These are phyloP conservation scores for Tolypocladium tropicale DNA, from an alignment of 2,329 filamentous ascomycete species.

Conservation along the genomic window DNA sequence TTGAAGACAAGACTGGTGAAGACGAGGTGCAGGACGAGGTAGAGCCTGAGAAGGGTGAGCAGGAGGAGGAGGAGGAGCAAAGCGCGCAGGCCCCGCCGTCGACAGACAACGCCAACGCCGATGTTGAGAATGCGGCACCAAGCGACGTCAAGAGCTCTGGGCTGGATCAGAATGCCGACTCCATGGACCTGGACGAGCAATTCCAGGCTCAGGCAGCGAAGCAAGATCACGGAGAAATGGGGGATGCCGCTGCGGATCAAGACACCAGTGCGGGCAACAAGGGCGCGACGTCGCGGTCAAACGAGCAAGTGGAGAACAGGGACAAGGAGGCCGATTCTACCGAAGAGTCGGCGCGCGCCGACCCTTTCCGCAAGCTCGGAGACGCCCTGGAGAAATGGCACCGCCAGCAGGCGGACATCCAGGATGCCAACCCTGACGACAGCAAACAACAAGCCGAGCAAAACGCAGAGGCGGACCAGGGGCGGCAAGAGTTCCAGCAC, in stretches of 20 bases:
- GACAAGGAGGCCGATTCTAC: slow-evolving; percentile 31
- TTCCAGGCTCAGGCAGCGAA: slow-evolving; percentile 51
- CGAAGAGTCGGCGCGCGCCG: slow-evolving; percentile 34
- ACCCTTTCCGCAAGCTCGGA: slow-evolving; percentile 89
- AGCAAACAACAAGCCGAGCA: slow-evolving; percentile 36
- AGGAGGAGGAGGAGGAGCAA: slow-evolving; percentile 23
- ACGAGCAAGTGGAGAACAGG: slow-evolving; percentile 37
- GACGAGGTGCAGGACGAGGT: slow-evolving; percentile 40
- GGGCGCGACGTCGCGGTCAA: slow-evolving; percentile 39
- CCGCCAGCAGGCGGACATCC: slow-evolving; percentile 75
- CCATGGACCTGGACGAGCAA: slow-evolving; percentile 52
- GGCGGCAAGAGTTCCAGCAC: slow-evolving; percentile 84
- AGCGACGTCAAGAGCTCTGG: slow-evolving; percentile 56
- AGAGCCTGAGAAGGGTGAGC: slow-evolving; percentile 21
- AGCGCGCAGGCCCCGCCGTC: slow-evolving; percentile 23
- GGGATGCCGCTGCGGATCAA: slow-evolving; percentile 53
- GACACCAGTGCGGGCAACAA: slow-evolving; percentile 54
- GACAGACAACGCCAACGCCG: slow-evolving; percentile 38
- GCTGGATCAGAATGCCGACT: slow-evolving; percentile 53
- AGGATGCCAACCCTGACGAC: slow-evolving; percentile 39
- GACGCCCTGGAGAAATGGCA: slow-evolving; percentile 92
- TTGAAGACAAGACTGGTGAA: slow-evolving; percentile 33
- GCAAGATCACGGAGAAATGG: slow-evolving; percentile 55
- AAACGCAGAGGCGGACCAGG: slow-evolving; percentile 55
- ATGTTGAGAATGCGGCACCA: slow-evolving; percentile 51